Evolutionary conservation across 2,329 filamentous ascomycete genomes (phyloP), one percentile per base, ranked within the genome.

Genomic region (Chaetomium olivaceum): DNA sequence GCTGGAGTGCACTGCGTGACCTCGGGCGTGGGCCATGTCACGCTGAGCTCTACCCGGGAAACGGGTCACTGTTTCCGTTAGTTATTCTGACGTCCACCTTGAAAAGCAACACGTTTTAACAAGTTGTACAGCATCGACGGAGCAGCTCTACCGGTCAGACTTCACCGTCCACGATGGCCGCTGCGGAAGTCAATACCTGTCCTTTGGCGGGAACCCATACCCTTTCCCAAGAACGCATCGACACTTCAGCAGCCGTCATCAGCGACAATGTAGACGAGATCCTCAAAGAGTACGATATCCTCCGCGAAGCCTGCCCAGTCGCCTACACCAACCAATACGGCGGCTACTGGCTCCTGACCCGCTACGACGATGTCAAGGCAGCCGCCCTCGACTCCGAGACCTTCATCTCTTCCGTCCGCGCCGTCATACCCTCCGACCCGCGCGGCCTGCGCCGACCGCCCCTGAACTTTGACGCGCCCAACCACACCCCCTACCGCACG

Each of bases 401-500:
- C 8, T 67, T 65, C 62, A 67, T 65, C 21, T 64, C 65, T 7
- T 67, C 65, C 12, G 65, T 67, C 36, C 36, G 33, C 8, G 65
- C 65, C 62, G 62, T 67, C 48, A 62, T 67, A 29, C 62, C 65
- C 12, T 65, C 62, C 6, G 65, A 64, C 33, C 65, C 65, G 9
- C 58, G 65, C 54, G 65, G 62, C 19, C 36, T 67, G 33, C 59
- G 59, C 21, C 21, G 59, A 8, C 59, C 59, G 31, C 59, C 59
- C 7, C 59, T 61, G 7, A 61, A 61, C 33, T 61, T 61, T 33
- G 59, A 61, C 59, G 59, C 50, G 1, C 59, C 59, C 50, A 29
- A 43, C 50, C 59, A 61, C 43, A 61, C 59, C n/a, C 59, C 59
- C 6, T 61, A 55, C 36, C 58, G 61, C 7, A 62, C 61, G 8